A percentile compares a stretch with the other conserved stretches of the same genome.
phyloP scores from a whole-genome alignment of 164 flowering plant species.

The Umbilicus rupestris region DNA sequence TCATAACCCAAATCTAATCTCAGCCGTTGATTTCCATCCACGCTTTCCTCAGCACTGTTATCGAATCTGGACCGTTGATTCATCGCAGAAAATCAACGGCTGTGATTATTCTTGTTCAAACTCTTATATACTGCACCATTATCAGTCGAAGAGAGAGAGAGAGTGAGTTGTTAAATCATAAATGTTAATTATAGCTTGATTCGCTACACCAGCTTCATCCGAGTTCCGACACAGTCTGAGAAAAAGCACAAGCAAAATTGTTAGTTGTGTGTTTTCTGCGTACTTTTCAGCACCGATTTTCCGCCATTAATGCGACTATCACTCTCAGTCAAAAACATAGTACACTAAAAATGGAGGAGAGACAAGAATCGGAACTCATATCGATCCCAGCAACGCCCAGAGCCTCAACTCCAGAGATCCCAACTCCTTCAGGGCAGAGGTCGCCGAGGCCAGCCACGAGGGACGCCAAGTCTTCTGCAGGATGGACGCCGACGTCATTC shows the following conservation, averaged over 20 bases:
- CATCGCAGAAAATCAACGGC: neutral
- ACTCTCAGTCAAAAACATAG: neutral
- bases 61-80: too few relatives aligned
- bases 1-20: too few relatives aligned
- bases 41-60: too few relatives aligned
- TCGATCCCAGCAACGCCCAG: constrained; percentile 93
- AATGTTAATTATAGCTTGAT: too few relatives aligned
- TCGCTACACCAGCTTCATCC: too few relatives aligned
- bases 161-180: neutral
- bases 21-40: too few relatives aligned
- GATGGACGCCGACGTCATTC: constrained; percentile 89
- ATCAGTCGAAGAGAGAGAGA: neutral
- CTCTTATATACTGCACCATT: neutral
- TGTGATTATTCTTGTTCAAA: neutral
- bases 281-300: too few relatives aligned
- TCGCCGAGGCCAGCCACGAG: constrained; percentile 48
- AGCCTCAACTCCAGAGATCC: constrained; percentile 76
- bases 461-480: constrained; percentile 35
- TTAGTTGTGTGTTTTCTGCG: too few relatives aligned
- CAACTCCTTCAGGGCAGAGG: constrained; percentile 78
- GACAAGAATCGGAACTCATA: constrained; percentile 83
- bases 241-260: neutral
- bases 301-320: neutral
- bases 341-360: constrained; percentile 44
- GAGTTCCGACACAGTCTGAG: neutral